Base-by-base conservation (phyloP, 169 alveolate genomes). In the Babesia divergens region DNA sequence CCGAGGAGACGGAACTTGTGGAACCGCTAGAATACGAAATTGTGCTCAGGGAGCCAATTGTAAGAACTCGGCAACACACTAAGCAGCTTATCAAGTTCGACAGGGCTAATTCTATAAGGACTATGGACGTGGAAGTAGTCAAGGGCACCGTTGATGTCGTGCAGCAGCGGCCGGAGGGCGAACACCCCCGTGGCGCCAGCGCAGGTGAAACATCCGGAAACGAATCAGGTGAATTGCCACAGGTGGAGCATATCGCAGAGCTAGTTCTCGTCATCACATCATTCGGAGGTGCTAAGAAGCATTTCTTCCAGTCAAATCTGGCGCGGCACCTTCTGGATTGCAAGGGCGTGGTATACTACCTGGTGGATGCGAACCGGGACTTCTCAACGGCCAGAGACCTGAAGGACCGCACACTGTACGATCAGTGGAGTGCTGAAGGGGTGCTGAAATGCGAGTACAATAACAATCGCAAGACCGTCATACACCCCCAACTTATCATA, bases 361-460 rank as follows among this genome's bases (percentile, higher is more conserved):
- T 84, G 42, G 80, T 92, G 51, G 96, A 92, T 67, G 84, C 95
- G 52, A 92, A 92, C 68, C 71, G 94, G 31, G 96, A 92, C 58
- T 74, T 89, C 71, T 74, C 94, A 43, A 40, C 68, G 24, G 96
- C 96, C 26, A 91, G 84, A 83, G 94, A 80, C 43, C 69, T 90
- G 54, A 90, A 86, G 65, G 96, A 91, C 62, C 64, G 59, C 29
- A 90, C 84, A 66, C 77, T 91, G 53, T 89, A 74, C 80, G 90
- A 85, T 40, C 67, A 66, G 44, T 91, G 94, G 93, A 90, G 86
- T 69, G 67, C 84, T 26, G 91, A 89, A 42, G 90, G 92, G 31
- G 42, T 91, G n/a, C 77, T 91, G 24, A 84, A 81, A 50, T 28
- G 65, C 20, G 56, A 47, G 28, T 24, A 46, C 3, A 44, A 34